phyloP scores from a whole-genome alignment of 768 basidiomycete species.

The Podaxis sp. region DNA sequence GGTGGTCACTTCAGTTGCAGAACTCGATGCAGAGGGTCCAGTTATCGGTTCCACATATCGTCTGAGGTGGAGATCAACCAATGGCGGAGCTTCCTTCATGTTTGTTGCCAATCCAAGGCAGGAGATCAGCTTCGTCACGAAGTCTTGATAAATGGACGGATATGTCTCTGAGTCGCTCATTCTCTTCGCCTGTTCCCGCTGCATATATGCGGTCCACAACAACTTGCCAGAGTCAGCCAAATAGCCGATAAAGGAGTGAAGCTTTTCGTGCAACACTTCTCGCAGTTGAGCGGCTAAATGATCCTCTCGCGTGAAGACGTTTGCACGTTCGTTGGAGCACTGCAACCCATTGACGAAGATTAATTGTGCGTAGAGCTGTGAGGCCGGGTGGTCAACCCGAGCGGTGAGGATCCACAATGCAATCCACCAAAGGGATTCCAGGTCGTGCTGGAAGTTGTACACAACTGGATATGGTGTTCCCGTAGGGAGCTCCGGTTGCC shows the following conservation, averaged over 20 bases:
- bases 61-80: background rate
- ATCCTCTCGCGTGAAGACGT: background rate
- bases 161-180: background rate
- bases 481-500: background rate
- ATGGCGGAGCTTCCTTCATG: background rate
- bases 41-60: background rate
- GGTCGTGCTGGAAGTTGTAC: constrained; percentile 2
- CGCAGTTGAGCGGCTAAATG: background rate
- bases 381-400: background rate
- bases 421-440: constrained; percentile 11
- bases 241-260: background rate
- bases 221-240: background rate
- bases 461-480: background rate
- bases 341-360: background rate
- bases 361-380: background rate
- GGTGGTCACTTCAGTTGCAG: background rate
- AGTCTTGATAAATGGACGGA: background rate
- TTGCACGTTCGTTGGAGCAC: background rate
- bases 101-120: background rate
- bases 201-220: background rate
- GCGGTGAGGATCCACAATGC: background rate
- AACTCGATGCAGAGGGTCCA: background rate
- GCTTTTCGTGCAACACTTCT: background rate
- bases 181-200: background rate
- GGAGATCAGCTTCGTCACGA: background rate